Evolutionary conservation across 1,284 basidiomycete genomes (phyloP).

Genomic region (Trichosporon sp.): DNA sequence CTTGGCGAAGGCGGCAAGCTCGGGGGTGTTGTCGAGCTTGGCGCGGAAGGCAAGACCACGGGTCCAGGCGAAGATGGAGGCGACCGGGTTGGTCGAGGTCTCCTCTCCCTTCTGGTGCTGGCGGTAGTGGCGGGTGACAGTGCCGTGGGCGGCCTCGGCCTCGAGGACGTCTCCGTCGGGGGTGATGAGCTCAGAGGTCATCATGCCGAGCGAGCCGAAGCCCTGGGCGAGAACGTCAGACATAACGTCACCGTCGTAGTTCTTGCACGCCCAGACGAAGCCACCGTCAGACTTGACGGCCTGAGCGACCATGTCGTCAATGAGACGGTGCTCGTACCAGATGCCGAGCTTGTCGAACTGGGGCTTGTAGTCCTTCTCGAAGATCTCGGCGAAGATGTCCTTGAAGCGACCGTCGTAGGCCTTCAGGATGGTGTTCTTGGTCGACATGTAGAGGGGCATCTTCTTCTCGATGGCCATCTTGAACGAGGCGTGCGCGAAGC

Average conservation of each 20-base stretch:
- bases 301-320: slow-evolving; percentile 95
- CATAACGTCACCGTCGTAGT: slow-evolving; percentile 91
- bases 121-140: slow-evolving; percentile 86
- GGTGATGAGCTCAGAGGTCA: slow-evolving; percentile 95
- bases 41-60: slow-evolving; percentile 89
- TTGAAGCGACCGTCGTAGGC: slow-evolving; percentile 98
- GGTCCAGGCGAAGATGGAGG: slow-evolving; percentile 98
- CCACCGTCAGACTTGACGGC: slow-evolving; percentile 94
- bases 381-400: slow-evolving; percentile 96
- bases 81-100: slow-evolving; percentile 96
- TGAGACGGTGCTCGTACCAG: slow-evolving; percentile 92
- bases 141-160: slow-evolving; percentile 89
- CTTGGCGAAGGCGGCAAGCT: slow-evolving; percentile 69
- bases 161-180: slow-evolving; percentile 90
- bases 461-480: slow-evolving; percentile 97
- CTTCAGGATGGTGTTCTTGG: slow-evolving; percentile 95
- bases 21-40: slow-evolving; percentile 80
- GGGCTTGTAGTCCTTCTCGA: slow-evolving; percentile 75
- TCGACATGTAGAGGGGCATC: slow-evolving; percentile 92
- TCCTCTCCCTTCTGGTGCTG: slow-evolving; percentile 95
- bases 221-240: slow-evolving; percentile 82
- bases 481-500: slow-evolving; percentile 96
- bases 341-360: slow-evolving; percentile 76
- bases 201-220: slow-evolving; percentile 90
- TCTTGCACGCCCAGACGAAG: slow-evolving; percentile 97